Evolutionary conservation across 139 green algal genomes (phyloP).

Genomic region (Chlorella sp.): DNA sequence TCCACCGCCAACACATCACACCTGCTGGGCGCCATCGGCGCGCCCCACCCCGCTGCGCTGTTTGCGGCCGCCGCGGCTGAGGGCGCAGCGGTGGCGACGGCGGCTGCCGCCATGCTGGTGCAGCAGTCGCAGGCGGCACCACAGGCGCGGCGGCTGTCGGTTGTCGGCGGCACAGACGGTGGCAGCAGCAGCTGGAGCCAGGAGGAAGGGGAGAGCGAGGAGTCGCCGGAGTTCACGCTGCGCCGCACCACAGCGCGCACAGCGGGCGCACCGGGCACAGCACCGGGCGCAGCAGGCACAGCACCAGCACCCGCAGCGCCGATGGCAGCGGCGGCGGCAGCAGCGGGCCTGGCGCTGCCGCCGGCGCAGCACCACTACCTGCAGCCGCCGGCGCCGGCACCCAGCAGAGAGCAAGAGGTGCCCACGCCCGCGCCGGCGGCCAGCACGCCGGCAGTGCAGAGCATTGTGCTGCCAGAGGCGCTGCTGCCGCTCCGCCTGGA

Average conservation of each 20-base stretch:
- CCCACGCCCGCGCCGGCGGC: not conserved
- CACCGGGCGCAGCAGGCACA: not conserved
- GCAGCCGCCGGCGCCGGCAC: not conserved
- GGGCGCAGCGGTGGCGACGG: not conserved
- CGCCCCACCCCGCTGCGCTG: not conserved
- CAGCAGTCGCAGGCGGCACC: too few species aligned
- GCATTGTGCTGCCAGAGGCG: conserved; percentile 6
- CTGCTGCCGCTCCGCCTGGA: conserved; percentile 23
- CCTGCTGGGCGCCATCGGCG: not conserved
- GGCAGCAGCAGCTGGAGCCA: not conserved
- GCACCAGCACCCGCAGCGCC: not conserved
- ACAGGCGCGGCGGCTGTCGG: too few species aligned
- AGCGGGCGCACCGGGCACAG: not conserved
- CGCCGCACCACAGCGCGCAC: conserved; percentile 18
- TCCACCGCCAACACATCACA: conserved; percentile 20
- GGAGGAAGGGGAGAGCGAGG: not conserved
- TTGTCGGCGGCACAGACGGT: not conserved
- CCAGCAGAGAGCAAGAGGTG: not conserved
- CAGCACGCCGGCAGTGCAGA: not conserved
- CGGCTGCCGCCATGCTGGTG: not conserved
- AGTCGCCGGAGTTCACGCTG: conserved; percentile 18
- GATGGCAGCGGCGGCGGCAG: not conserved
- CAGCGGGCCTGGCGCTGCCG: not conserved
- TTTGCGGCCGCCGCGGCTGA: conserved; percentile 10
- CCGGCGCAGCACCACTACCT: conserved; percentile 4